Percentiles rank a stretch among this genome's conserved stretches.
Conservation (phyloP, 225 moss, liverwort and hornwort genomes). For the Bryoerythrophyllum caledonicum region DNA sequence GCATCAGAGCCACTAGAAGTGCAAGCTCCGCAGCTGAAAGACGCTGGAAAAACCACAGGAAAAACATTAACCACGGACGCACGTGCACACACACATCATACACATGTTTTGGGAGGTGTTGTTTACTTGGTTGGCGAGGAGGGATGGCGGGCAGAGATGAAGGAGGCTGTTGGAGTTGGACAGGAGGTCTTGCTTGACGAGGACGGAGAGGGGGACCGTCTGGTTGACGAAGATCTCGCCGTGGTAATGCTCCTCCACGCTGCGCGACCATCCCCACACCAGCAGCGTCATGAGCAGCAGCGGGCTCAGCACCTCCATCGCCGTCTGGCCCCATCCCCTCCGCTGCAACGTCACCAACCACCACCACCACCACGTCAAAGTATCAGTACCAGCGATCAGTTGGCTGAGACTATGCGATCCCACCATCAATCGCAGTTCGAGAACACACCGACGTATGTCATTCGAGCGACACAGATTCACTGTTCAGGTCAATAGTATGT, state of each 20-base stretch:
- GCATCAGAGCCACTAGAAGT: conserved; percentile 29
- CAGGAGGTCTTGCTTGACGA: conserved; percentile 40
- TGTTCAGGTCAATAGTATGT: background rate
- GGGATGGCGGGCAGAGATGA: conserved; percentile 54
- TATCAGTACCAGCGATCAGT: background rate
- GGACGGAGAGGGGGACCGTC: conserved; percentile 51
- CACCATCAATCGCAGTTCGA: background rate
- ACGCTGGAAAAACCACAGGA: conserved; percentile 21
- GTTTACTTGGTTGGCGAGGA: conserved; percentile 39
- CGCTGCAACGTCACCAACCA: conserved; percentile 63
- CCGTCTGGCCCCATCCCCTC: conserved; percentile 67
- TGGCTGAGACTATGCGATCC: background rate
- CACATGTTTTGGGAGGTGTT: too few species aligned
- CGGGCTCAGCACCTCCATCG: conserved; percentile 85
- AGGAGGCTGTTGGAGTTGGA: conserved; percentile 46
- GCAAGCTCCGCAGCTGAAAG: conserved; percentile 37
- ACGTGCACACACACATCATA: too few species aligned
- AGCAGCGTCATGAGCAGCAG: conserved; percentile 77
- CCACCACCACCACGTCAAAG: background rate
- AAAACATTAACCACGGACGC: background rate
- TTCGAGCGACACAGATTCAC: background rate
- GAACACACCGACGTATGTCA: background rate
- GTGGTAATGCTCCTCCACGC: conserved; percentile 62
- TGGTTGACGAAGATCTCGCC: conserved; percentile 59
- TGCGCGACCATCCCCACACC: conserved; percentile 76